These are phyloP conservation scores for Aspergillus awamori DNA, from an alignment of 2,329 filamentous ascomycete genomes.

Conservation along the genomic window DNA sequence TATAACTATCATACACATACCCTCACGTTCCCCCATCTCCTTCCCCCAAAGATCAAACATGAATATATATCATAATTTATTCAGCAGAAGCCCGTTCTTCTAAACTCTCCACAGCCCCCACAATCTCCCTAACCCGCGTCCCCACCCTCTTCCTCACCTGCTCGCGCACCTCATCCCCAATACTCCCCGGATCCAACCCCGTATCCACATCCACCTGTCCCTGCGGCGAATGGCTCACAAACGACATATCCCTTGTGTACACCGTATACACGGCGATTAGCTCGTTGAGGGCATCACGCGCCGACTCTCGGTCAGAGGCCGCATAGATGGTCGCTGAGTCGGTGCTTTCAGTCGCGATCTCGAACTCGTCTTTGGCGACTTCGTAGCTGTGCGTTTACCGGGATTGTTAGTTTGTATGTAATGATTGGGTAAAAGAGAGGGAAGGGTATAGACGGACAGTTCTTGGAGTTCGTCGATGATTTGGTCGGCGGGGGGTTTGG, in stretches of 20 bases:
- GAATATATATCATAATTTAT: background rate
- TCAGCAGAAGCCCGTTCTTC: slow-evolving; percentile 43
- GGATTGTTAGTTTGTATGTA: no score
- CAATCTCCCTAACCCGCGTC: slow-evolving; percentile 51
- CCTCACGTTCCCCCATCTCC: background rate
- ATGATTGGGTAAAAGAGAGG: background rate
- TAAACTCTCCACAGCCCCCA: slow-evolving; percentile 46
- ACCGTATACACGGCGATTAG: slow-evolving; percentile 38
- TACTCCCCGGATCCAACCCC: slow-evolving; percentile 34
- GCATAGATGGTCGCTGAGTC: slow-evolving; percentile 50
- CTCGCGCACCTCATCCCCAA: slow-evolving; percentile 37
- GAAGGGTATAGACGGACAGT: slow-evolving; percentile 30
- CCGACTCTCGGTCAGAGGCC: slow-evolving; percentile 48
- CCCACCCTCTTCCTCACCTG: slow-evolving; percentile 50
- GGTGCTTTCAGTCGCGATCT: slow-evolving; percentile 53
- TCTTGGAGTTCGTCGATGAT: slow-evolving; percentile 44
- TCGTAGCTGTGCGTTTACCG: slow-evolving; percentile 37
- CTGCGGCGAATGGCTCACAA: background rate
- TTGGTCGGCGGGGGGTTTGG: slow-evolving; percentile 34
- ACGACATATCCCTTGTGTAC: slow-evolving; percentile 30
- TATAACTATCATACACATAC: background rate
- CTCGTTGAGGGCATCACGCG: slow-evolving; percentile 50
- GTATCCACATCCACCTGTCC: slow-evolving; percentile 33
- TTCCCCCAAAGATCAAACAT: background rate
- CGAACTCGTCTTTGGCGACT: slow-evolving; percentile 52